Conservation (phyloP, 352 stramenopile genomes). For the Salisapilia sapeloensis region DNA sequence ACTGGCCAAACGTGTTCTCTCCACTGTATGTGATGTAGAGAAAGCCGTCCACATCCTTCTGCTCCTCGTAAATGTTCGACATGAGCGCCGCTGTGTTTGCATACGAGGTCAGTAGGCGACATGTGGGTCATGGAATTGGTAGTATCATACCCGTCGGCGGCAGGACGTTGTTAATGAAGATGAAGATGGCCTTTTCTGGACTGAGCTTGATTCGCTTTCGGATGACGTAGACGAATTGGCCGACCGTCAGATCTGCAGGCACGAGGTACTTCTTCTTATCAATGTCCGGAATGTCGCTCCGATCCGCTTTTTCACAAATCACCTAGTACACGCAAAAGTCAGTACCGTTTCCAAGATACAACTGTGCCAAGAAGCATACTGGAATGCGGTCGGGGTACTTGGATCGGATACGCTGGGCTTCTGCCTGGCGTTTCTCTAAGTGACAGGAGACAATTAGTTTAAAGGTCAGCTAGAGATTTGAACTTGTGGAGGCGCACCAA, state of each 20-base stretch:
- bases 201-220: slow-evolving; percentile 98
- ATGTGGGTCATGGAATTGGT: slow-evolving; percentile 2
- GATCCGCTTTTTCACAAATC: slow-evolving; percentile 90
- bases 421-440: slow-evolving; percentile 92
- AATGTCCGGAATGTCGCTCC: slow-evolving; percentile 98
- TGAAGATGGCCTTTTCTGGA: slow-evolving; percentile 95
- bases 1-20: slow-evolving; percentile 97
- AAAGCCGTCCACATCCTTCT: slow-evolving; percentile 98
- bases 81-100: slow-evolving; percentile 83
- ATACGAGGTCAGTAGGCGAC: background rate
- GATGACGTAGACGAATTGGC: slow-evolving; percentile 99
- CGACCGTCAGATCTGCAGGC: slow-evolving; percentile 92
- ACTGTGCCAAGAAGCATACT: slow-evolving; percentile 11
- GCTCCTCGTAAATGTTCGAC: slow-evolving; percentile 98
- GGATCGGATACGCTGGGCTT: slow-evolving; percentile 94
- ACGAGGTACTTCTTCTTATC: slow-evolving; percentile 99
- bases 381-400: slow-evolving; percentile 99
- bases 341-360: background rate
- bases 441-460: background rate
- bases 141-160: slow-evolving; percentile 78
- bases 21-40: slow-evolving; percentile 99
- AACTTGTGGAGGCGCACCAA: slow-evolving; percentile 25
- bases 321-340: slow-evolving; percentile 15
- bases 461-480: background rate
- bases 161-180: slow-evolving; percentile 98